phyloP scores from a whole-genome alignment of 139 green algal species.

The Micractinium sp. region DNA sequence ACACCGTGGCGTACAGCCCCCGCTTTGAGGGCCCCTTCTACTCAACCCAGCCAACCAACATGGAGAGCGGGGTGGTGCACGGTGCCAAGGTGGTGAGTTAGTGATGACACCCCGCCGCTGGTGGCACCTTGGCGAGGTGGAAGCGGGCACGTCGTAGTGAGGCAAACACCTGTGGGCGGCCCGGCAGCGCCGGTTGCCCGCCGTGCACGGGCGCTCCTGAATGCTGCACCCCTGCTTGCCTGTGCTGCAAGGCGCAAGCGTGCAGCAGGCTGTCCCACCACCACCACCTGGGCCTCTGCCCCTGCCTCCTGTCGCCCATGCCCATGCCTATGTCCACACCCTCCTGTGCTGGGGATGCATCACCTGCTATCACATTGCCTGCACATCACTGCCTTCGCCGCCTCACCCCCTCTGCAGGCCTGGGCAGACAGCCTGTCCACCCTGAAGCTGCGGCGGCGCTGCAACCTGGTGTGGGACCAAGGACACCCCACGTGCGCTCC shows the following conservation, averaged over 20 bases:
- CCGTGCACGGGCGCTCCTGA: not conserved
- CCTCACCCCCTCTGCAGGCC: not conserved
- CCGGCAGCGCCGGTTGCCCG: too few relatives aligned
- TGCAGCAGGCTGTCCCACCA: not conserved
- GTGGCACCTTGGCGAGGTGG: not conserved
- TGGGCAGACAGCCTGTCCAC: conserved; percentile 43
- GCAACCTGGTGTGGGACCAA: conserved; percentile 64
- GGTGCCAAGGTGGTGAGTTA: conserved; percentile 41
- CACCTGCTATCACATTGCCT: not conserved
- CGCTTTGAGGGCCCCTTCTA: conserved; percentile 12
- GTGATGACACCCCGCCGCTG: not conserved
- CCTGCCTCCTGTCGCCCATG: too few relatives aligned
- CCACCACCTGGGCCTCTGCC: too few relatives aligned
- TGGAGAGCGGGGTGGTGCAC: conserved; percentile 45
- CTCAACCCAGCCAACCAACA: not conserved
- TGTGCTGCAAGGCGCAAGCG: not conserved
- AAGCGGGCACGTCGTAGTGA: too few relatives aligned
- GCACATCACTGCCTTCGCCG: not conserved
- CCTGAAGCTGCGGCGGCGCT: conserved; percentile 60
- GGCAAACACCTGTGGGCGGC: too few relatives aligned
- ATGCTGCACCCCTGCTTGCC: not conserved
- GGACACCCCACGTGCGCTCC: conserved; percentile 41
- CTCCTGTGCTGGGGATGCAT: not conserved
- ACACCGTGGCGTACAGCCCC: not conserved
- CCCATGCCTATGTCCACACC: not conserved